Evolutionary conservation across 352 stramenopile species (phyloP), one percentile per base, ranked within the genome.

Genomic region (Stramenopiles sp.): DNA sequence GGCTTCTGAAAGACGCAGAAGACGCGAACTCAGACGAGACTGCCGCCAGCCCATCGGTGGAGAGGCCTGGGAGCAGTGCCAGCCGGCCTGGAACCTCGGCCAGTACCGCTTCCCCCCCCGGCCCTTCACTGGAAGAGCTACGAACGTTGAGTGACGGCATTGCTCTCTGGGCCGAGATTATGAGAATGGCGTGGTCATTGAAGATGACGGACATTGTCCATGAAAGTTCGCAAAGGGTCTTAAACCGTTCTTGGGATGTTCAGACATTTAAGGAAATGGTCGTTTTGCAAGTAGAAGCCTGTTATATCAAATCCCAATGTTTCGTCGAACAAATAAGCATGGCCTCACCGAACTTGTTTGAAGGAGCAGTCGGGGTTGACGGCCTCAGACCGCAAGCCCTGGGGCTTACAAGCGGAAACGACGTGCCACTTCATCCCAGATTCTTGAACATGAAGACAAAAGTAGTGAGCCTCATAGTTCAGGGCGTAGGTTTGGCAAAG

Each of bases 271-370:
- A 68, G n/a, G 78, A 80, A 68, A 79, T 75, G 1, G 34, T 82
- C 1, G 48, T 81, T 3, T 79, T 78, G 53, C 79, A 82, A 76
- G 80, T 81, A 18, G 43, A 78, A 25, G 73, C 80, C 6, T 80
- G 43, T 25, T 63, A 63, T 25, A 63, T 25, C 12, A 63, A 63
- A 63, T 12, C 43, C 25, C 43, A 63, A 63, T 63, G 43, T 63
- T 63, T 18, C 43, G 43, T 63, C 12, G 12, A 63, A 63, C 43
- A 63, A 63, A 25, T 63, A 18, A 25, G 12, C 43, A 63, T 18
- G 12, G 43, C 43, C 25, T 12, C 43, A 18, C 43, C 43, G 43
- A 25, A 63, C 25, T 25, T 63, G 25, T 63, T 63, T 63, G 43
- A 63, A 63, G 43, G 43, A 18, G 43, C 43, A 12, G 43, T 25